Evolutionary conservation across 2,329 filamentous ascomycete genomes (phyloP), one percentile per base, ranked within the genome.

Genomic region (Endothia cerciana): DNA sequence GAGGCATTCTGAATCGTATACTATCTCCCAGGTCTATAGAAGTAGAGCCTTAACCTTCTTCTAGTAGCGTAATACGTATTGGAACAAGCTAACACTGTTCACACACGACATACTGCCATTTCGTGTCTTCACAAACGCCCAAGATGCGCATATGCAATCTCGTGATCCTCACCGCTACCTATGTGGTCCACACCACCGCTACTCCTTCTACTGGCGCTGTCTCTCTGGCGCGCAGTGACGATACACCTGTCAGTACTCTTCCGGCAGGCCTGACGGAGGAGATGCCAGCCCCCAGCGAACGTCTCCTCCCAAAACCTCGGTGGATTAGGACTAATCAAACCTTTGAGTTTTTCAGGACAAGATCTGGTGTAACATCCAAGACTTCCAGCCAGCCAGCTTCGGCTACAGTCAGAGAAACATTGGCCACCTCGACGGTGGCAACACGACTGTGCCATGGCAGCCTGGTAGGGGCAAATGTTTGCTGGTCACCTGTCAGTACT

Each of bases 341-440:
- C 15, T 22, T 38, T 11, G 3, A 10, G 25, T 3, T 33, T 1
- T 25, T 1, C n/a, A 64, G 63, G 28, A 22, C 36, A 38, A 56
- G n/a, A 45, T 61, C 47, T 28, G 60, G 41, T 65, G 57, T 38
- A 41, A 43, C 38, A 47, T 55, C 22, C 30, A 19, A 22, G 28
- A 33, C 49, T 61, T 43, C 30, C 7, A 56, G 2, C 47, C 49
- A 38, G 63, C 57, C 57, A 65, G 56, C 38, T 36, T 45, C 22
- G 47, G 33, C 47, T 45, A 33, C 40, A 61, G 59, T 28, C 38
- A 61, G 28, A 38, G 61, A 1, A 59, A 59, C 3, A 65, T 65
- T n/a, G 4, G 3, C 1, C 36, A 55, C 63, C 57, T 65, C 25
- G 28, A 38, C 1, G 17, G 11, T 22, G 55, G 49, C 62, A 41